These are phyloP conservation scores for Mycosphaerella sp. DNA, from an alignment of 2,329 filamentous ascomycete species.

Conservation along the genomic window DNA sequence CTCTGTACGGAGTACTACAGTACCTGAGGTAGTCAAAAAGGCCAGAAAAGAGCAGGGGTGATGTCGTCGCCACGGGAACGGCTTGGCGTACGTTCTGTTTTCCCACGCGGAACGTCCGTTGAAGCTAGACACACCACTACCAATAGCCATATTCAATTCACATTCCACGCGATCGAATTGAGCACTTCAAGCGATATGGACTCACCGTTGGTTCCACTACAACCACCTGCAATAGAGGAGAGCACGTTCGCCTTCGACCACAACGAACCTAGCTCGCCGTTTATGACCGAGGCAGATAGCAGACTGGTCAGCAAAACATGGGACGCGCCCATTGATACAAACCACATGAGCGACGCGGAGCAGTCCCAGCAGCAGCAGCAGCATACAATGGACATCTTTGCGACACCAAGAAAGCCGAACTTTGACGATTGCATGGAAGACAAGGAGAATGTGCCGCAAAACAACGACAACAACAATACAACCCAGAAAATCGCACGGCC, in stretches of 20 bases:
- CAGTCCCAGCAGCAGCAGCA: conserved; percentile 22
- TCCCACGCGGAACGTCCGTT: background rate
- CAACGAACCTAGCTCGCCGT: conserved; percentile 42
- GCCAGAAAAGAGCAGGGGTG: no score
- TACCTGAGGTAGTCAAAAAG: no score
- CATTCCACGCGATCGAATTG: conserved; percentile 8
- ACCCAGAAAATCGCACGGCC: conserved; percentile 22
- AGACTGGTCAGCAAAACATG: conserved; percentile 31
- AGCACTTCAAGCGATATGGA: conserved; percentile 20
- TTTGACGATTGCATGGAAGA: conserved; percentile 22
- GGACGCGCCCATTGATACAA: conserved; percentile 12
- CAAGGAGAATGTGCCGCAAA: conserved; percentile 31
- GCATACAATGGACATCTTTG: conserved; percentile 17
- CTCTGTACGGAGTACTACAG: no score
- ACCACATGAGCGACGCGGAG: conserved; percentile 19
- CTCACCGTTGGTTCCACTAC: conserved; percentile 15
- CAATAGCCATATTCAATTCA: conserved; percentile 6
- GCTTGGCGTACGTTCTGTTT: background rate
- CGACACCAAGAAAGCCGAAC: conserved; percentile 13
- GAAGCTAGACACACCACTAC: conserved; percentile 7
- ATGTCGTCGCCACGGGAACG: no score
- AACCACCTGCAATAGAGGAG: conserved; percentile 12
- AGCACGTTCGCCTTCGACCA: conserved; percentile 31
- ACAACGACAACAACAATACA: conserved; percentile 10
- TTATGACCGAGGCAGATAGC: conserved; percentile 41